These are phyloP conservation scores for Globisporangium orthogonon DNA, from an alignment of 352 stramenopile species.

Conservation along the genomic window DNA sequence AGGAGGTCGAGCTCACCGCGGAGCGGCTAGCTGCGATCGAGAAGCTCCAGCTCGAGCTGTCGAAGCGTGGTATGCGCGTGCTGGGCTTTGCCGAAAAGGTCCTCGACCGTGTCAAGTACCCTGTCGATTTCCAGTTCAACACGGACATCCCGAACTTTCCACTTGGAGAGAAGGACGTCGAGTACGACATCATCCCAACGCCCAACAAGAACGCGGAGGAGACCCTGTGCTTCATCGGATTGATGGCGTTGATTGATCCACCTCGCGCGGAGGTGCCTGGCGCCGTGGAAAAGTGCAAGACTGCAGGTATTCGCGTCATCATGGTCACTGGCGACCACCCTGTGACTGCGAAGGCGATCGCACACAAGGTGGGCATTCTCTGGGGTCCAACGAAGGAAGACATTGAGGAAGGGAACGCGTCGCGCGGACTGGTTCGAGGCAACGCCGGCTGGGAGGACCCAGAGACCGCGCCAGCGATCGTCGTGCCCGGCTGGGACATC, in stretches of 20 bases:
- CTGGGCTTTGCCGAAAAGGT: slow-evolving; percentile 53
- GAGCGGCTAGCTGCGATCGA: slow-evolving; percentile 79
- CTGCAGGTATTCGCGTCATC: slow-evolving; percentile 90
- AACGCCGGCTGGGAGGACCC: slow-evolving; percentile 73
- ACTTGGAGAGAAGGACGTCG: slow-evolving; percentile 32
- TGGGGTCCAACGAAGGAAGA: slow-evolving; percentile 84
- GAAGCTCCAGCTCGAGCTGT: slow-evolving; percentile 37
- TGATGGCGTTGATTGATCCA: slow-evolving; percentile 96
- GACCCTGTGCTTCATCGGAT: slow-evolving; percentile 87
- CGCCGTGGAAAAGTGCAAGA: slow-evolving; percentile 90
- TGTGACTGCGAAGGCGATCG: slow-evolving; percentile 91
- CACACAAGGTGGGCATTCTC: slow-evolving; percentile 91
- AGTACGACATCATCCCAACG: slow-evolving; percentile 41
- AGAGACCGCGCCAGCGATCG: slow-evolving; percentile 67
- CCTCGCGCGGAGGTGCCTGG: slow-evolving; percentile 85
- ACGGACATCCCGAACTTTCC: slow-evolving; percentile 36
- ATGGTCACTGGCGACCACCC: slow-evolving; percentile 95
- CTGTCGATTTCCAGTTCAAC: slow-evolving; percentile 54
- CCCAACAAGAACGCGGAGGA: slow-evolving; percentile 62
- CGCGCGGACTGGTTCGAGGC: slow-evolving; percentile 41
- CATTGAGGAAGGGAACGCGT: slow-evolving; percentile 73
- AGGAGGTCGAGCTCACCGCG: slow-evolving; percentile 62
- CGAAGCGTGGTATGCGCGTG: slow-evolving; percentile 60
- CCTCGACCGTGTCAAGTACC: slow-evolving; percentile 35
- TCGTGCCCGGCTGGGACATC: slow-evolving; percentile 83